Evolutionary conservation across 2,329 filamentous ascomycete genomes (phyloP).

Genomic region (Arthrobotrys musiformis): DNA sequence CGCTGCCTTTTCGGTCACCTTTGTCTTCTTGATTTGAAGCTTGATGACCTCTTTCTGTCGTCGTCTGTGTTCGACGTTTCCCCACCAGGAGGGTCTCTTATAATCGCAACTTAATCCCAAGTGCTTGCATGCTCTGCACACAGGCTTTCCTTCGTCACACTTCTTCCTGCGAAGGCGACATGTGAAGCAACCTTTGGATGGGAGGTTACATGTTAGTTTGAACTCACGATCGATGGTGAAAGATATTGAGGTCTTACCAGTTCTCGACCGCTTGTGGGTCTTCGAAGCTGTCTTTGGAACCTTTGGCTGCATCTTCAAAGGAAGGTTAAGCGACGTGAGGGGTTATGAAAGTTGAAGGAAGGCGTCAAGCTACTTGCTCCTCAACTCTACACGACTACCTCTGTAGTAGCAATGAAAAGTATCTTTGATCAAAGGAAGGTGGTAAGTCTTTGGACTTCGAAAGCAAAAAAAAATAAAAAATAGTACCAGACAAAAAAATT

Average conservation of each 20-base stretch:
- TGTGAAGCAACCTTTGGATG: constrained; percentile 72
- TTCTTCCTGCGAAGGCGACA: constrained; percentile 76
- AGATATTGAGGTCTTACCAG: constrained; percentile 70
- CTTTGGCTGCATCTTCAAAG: constrained; percentile 59
- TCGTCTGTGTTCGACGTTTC: constrained; percentile 85
- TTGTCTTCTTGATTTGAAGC: constrained; percentile 96
- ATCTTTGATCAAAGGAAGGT: constrained; percentile 45
- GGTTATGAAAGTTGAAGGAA: constrained; percentile 61
- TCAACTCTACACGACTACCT: constrained; percentile 51
- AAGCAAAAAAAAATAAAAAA: neutral
- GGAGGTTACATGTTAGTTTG: constrained; percentile 60
- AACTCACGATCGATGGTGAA: neutral
- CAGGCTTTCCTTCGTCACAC: constrained; percentile 75
- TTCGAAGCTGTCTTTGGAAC: constrained; percentile 77
- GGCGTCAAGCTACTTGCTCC: constrained; percentile 56
- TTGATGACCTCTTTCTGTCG: constrained; percentile 96
- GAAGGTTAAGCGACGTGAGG: constrained; percentile 54
- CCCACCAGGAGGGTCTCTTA: constrained; percentile 97
- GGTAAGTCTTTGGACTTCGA: constrained; percentile 50
- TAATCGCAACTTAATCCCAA: constrained; percentile 93
- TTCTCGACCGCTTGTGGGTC: constrained; percentile 93
- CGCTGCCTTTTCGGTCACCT: constrained; percentile 81
- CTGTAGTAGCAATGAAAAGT: constrained; percentile 22
- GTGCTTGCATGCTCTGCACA: constrained; percentile 73
- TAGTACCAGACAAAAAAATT: constrained; percentile 13